Evolutionary conservation across 352 stramenopile genomes (phyloP), one percentile per base, ranked within the genome.

Genomic region (Phytopythium vexans): DNA sequence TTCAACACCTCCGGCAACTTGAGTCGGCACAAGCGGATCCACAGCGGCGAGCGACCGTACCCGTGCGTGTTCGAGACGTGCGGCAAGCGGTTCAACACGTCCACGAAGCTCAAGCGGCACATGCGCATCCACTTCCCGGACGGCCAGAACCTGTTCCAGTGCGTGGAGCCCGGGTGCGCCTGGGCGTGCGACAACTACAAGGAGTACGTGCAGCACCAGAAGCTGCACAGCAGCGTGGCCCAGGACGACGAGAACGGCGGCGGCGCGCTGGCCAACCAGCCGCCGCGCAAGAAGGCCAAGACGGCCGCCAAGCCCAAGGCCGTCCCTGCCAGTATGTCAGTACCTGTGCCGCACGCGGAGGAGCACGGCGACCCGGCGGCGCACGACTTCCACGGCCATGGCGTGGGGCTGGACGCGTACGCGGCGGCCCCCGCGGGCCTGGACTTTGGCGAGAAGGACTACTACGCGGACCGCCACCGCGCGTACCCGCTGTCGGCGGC

Each of bases 1-100:
- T 95, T 95, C 66, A 93, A 91, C 62, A 95, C 85, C 62, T 95
- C 85, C 8, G 85, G 85, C 12, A 95, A 95, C 60, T 51, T 95
- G 8, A 92, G 81, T 53, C 83, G 85, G 48, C 85, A 95, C 68
- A 93, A 93, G 57, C 82, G 84, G 59, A 95, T 92, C 60, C 85
- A 95, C 65, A 90, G 74, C 41, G 85, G 85, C 44, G 85, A 92
- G 54, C 71, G 83, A 3, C 85, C 85, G 21, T 95, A 92, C 60
- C 77, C 78, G 39, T 95, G 85, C 43, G 76, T 83, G 41, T 89
- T 89, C 38, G 60, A 74, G 6, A 86, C 58, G 7, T 95, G 85
- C 64, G 78, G 73, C 59, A 95, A 95, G 62, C 72, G 77, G 38
- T 95, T 95, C 56, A 92, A 92, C 63, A 95, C 83, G 27, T 92